Conservation (phyloP, 1,284 basidiomycete genomes). For the Fereydounia khargensis region DNA sequence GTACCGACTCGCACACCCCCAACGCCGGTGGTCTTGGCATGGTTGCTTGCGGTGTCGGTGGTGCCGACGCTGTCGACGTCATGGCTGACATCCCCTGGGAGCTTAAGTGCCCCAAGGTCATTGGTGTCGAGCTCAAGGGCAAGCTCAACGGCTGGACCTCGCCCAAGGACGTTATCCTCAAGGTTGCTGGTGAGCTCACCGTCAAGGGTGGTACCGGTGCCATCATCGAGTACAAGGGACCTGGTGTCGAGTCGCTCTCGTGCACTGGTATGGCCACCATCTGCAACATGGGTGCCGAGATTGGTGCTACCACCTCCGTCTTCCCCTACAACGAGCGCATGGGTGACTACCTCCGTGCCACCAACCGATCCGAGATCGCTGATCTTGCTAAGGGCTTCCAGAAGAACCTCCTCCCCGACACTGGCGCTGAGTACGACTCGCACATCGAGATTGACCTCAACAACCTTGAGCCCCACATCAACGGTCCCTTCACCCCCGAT, state of each 20-base stretch:
- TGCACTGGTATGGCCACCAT: slow-evolving; percentile 99
- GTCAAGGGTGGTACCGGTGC: slow-evolving; percentile 58
- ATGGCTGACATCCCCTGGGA: slow-evolving; percentile 98
- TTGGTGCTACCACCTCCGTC: slow-evolving; percentile 95
- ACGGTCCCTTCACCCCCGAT: slow-evolving; percentile 79
- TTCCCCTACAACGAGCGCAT: slow-evolving; percentile 99
- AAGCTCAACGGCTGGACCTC: slow-evolving; percentile 96
- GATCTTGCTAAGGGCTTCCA: slow-evolving; percentile 84
- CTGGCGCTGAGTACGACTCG: slow-evolving; percentile 89
- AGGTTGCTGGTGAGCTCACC: slow-evolving; percentile 57
- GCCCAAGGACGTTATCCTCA: slow-evolving; percentile 67
- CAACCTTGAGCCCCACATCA: slow-evolving; percentile 97
- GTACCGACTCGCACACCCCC: slow-evolving; percentile 98
- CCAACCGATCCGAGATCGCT: slow-evolving; percentile 83
- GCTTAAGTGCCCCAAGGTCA: slow-evolving; percentile 97
- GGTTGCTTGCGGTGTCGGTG: slow-evolving; percentile 98
- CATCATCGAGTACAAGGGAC: slow-evolving; percentile 58
- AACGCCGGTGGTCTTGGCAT: slow-evolving; percentile 99
- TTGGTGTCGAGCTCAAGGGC: slow-evolving; percentile 94
- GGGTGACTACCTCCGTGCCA: slow-evolving; percentile 88
- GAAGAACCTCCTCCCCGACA: slow-evolving; percentile 87
- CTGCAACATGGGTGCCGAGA: slow-evolving; percentile 99
- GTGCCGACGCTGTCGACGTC: slow-evolving; percentile 98
- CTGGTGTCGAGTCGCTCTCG: slow-evolving; percentile 89
- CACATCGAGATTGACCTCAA: slow-evolving; percentile 91